Base-by-base conservation (phyloP, 768 basidiomycete species). In the Boletellus sp. region DNA sequence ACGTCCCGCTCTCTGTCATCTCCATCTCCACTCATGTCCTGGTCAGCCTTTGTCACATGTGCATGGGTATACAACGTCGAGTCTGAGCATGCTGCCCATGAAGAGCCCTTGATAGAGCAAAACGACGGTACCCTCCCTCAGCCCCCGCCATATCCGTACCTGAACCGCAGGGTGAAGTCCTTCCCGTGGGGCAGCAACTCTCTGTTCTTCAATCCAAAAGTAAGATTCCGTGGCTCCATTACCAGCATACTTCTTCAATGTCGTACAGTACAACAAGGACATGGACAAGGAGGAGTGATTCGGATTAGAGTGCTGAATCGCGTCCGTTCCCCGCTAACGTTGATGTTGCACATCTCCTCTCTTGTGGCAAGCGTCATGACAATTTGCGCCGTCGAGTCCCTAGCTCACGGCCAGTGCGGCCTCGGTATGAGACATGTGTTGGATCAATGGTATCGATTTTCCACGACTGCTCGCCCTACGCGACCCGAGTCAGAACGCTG, bases 111-210 rank as follows among this genome's bases (percentile, higher is more conserved):
- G 68, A 84, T 78, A 62, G 74, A 78, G 33, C 85, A 87, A 71
- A 82, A 91, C 65, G 81, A 76, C 38, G 89, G 89, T 34, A 73
- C 78, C 48, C 77, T 89, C 45, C 87, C 87, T 49, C 79, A 84
- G 54, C 68, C 75, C 24, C 87, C 90, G 37, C 72, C 71, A n/a
- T 93, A 82, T 61, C 80, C 88, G 37, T 89, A 85, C 73, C 60
- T 93, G 69, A 90, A 91, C 74, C 79, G 74, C 60, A 76, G 90
- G 52, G 66, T 66, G 51, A 90, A 88, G 68, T 87, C 90, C 35
- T 93, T 78, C 77, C 90, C 90, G 17, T 93, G 90, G 90, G 90
- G 90, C 20, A 69, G 57, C 59, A 93, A 93, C 79, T 78, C 79
- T 13, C 77, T 93, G 16, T 93, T 93, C 77, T 93, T 78, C 74